Evolutionary conservation across 805 yeast species (phyloP).

Genomic region (Saccharomycopsis synnaedendra): DNA sequence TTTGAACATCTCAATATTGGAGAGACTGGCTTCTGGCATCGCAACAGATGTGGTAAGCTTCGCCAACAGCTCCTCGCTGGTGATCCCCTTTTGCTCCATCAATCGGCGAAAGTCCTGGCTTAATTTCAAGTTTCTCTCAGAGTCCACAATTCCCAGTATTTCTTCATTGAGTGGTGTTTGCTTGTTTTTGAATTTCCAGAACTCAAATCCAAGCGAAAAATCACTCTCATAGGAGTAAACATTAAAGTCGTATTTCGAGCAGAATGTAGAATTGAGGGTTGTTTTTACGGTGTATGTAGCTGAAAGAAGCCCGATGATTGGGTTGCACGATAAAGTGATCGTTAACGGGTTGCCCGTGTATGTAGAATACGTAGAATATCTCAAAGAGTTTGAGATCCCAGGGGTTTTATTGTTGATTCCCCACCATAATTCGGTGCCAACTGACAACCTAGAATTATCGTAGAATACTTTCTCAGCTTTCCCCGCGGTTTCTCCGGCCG

Average conservation of each 20-base stretch:
- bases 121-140: neutral
- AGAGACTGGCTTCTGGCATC: neutral
- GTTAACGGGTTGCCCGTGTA: slow-evolving; percentile 85
- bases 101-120: too few species aligned
- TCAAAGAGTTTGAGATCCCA: slow-evolving; percentile 72
- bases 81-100: neutral
- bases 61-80: neutral
- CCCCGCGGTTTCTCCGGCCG: slow-evolving; percentile 1
- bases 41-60: neutral
- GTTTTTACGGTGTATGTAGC: slow-evolving; percentile 83
- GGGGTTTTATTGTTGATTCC: slow-evolving; percentile 80
- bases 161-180: slow-evolving; percentile 21
- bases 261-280: slow-evolving; percentile 59
- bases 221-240: slow-evolving; percentile 84
- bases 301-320: slow-evolving; percentile 79
- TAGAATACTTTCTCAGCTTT: slow-evolving; percentile 27
- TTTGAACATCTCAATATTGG: slow-evolving; percentile 13
- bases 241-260: slow-evolving; percentile 82
- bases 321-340: slow-evolving; percentile 78
- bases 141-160: slow-evolving; percentile 5
- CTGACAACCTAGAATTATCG: slow-evolving; percentile 53
- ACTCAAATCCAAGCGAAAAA: slow-evolving; percentile 74
- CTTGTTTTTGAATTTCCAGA: slow-evolving; percentile 38
- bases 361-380: slow-evolving; percentile 79
- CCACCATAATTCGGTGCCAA: slow-evolving; percentile 86